A percentile compares a stretch with the other conserved stretches of the same genome.
Conservation (phyloP, 1,139 yeast genomes). For the Arxiozyma heterogenica region DNA sequence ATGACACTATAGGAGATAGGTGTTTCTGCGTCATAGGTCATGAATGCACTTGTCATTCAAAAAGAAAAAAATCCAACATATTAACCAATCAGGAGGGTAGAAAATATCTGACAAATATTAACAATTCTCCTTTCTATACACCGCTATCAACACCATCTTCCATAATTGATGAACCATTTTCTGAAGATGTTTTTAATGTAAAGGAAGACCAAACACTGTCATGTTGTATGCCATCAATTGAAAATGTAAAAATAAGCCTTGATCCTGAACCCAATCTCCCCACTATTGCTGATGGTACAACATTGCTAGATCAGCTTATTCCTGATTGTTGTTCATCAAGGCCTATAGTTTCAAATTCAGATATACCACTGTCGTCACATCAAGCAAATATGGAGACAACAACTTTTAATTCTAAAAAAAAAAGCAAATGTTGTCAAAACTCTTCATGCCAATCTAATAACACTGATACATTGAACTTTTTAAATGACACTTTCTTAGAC, state of each 20-base stretch:
- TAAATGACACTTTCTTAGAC: not conserved
- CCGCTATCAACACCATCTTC: not conserved
- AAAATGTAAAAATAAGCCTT: not conserved
- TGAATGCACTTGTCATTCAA: slow-evolving; percentile 9
- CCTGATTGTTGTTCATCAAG: slow-evolving; percentile 1
- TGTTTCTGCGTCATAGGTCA: slow-evolving; percentile 10
- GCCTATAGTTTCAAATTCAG: not conserved
- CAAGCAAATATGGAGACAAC: not conserved
- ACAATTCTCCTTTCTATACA: not conserved
- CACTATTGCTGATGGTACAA: not conserved
- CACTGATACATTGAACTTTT: not conserved
- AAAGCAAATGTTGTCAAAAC: not conserved
- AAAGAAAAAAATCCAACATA: slow-evolving; percentile 1
- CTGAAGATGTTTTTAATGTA: not conserved
- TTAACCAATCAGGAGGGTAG: not conserved
- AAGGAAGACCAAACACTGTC: not conserved
- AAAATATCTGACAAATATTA: not conserved
- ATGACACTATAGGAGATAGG: slow-evolving; percentile 21
- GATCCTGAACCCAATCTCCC: not conserved
- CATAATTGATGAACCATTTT: not conserved
- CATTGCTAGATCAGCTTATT: not conserved
- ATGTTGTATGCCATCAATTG: not conserved
- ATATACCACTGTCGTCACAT: not conserved
- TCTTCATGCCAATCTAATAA: not conserved
- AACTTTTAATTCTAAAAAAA: not conserved